Evolutionary conservation across 257 asterid genomes (phyloP).

Genomic region (Nicotiana noctiflora): DNA sequence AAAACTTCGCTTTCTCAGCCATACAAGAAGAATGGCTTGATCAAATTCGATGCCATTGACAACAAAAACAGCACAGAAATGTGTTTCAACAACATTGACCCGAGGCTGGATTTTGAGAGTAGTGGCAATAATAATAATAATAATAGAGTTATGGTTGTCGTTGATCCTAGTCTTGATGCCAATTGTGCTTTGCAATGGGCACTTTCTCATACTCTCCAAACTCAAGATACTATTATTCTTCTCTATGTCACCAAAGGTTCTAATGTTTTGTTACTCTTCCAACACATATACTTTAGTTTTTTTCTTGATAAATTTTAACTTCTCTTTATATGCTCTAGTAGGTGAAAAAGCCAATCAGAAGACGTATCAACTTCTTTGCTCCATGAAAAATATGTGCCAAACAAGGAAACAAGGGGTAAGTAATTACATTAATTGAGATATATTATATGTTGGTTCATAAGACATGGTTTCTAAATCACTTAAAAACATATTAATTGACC

Average conservation of each 20-base stretch:
- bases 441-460: background rate
- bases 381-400: constrained; percentile 39
- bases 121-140: constrained; percentile 20
- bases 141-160: constrained; percentile 79
- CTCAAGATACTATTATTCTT: constrained; percentile 60
- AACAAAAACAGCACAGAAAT: constrained; percentile 26
- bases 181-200: constrained; percentile 86
- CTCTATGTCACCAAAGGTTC: constrained; percentile 58
- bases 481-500: background rate
- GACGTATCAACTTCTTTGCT: constrained; percentile 35
- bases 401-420: constrained; percentile 55
- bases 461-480: background rate
- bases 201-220: constrained; percentile 71
- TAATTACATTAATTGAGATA: background rate
- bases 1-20: constrained; percentile 44
- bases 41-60: constrained; percentile 20
- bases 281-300: background rate
- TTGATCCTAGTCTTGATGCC: constrained; percentile 55
- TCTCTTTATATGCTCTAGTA: constrained; percentile 26
- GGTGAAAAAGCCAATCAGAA: constrained; percentile 34
- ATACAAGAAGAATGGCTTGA: constrained; percentile 23
- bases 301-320: background rate
- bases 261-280: background rate
- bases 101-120: constrained; percentile 17
- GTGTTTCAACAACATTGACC: constrained; percentile 21